phyloP scores from a whole-genome alignment of 2,329 filamentous ascomycete genomes.

The Coniochaeta sp. region DNA sequence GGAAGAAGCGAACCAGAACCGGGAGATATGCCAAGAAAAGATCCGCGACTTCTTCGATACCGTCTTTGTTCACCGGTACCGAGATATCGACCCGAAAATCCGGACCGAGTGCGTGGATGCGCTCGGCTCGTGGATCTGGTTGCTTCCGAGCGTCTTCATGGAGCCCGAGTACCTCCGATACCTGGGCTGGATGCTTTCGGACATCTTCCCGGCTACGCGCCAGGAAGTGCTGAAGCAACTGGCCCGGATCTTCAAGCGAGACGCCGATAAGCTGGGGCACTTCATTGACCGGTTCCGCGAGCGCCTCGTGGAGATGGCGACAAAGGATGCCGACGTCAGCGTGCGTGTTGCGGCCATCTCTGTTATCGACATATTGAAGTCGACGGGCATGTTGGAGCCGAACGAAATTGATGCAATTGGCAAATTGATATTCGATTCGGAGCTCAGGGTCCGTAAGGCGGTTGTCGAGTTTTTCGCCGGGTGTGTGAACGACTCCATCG shows the following conservation, averaged over 20 bases:
- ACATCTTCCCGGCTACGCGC: conserved; percentile 65
- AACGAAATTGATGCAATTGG: conserved; percentile 86
- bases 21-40: conserved; percentile 61
- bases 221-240: conserved; percentile 85
- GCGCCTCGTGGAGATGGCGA: conserved; percentile 87
- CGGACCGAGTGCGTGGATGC: conserved; percentile 82
- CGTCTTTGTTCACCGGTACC: conserved; percentile 91
- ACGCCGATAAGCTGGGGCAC: conserved; percentile 75
- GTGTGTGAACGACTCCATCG: conserved; percentile 75
- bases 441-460: conserved; percentile 77
- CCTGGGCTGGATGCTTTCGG: conserved; percentile 90
- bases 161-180: conserved; percentile 88
- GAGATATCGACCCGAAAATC: conserved; percentile 86
- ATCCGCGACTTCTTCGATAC: conserved; percentile 86
- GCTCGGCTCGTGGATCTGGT: conserved; percentile 81
- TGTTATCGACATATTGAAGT: conserved; percentile 73
- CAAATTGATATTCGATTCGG: conserved; percentile 81
- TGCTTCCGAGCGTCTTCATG: conserved; percentile 80
- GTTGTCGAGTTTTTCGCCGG: conserved; percentile 87
- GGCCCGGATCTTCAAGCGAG: conserved; percentile 68
- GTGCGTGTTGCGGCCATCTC: conserved; percentile 77
- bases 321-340: conserved; percentile 70
- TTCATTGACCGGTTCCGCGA: conserved; percentile 90
- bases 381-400: conserved; percentile 81
- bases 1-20: conserved; percentile 60